Conservation (phyloP, 257 asterid species). For the Marsdenia floribunda region DNA sequence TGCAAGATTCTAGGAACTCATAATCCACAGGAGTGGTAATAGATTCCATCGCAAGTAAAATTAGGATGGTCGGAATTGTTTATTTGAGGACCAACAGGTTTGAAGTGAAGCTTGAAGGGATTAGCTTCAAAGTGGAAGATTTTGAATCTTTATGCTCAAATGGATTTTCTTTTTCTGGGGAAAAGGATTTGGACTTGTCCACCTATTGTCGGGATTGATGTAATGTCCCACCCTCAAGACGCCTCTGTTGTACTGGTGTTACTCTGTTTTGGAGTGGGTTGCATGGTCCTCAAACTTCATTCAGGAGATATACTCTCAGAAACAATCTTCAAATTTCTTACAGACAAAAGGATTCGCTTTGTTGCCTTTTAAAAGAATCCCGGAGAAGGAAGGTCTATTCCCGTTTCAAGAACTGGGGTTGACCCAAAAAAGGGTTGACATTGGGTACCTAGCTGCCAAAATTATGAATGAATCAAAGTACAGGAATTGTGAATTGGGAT, state of each 20-base stretch:
- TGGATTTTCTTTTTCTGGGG: slow-evolving; percentile 73
- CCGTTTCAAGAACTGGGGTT: slow-evolving; percentile 60
- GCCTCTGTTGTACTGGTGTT: slow-evolving; percentile 47
- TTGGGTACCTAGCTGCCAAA: slow-evolving; percentile 69
- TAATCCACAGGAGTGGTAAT: too few relatives aligned
- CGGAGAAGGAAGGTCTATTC: slow-evolving; percentile 65
- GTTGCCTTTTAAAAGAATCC: slow-evolving; percentile 76
- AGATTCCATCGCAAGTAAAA: not conserved
- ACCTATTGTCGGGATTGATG: slow-evolving; percentile 79
- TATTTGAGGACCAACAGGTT: slow-evolving; percentile 64
- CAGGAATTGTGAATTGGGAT: slow-evolving; percentile 51
- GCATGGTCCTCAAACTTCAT: slow-evolving; percentile 54
- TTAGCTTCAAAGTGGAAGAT: slow-evolving; percentile 64
- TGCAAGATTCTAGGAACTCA: not conserved
- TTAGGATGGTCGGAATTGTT: slow-evolving; percentile 59
- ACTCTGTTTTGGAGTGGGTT: slow-evolving; percentile 75
- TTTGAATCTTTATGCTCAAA: slow-evolving; percentile 59
- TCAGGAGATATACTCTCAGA: slow-evolving; percentile 50
- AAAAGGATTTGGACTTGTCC: slow-evolving; percentile 57
- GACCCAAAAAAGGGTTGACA: slow-evolving; percentile 36
- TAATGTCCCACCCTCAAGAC: slow-evolving; percentile 82
- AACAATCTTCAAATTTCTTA: slow-evolving; percentile 45
- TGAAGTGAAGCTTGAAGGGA: slow-evolving; percentile 86
- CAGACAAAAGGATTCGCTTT: slow-evolving; percentile 59
- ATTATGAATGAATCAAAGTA: slow-evolving; percentile 48